A percentile compares a stretch with the other conserved stretches of the same genome.
Evolutionary conservation across 495 filamentous ascomycete genomes (phyloP).

Genomic region (Annulohypoxylon bovei): DNA sequence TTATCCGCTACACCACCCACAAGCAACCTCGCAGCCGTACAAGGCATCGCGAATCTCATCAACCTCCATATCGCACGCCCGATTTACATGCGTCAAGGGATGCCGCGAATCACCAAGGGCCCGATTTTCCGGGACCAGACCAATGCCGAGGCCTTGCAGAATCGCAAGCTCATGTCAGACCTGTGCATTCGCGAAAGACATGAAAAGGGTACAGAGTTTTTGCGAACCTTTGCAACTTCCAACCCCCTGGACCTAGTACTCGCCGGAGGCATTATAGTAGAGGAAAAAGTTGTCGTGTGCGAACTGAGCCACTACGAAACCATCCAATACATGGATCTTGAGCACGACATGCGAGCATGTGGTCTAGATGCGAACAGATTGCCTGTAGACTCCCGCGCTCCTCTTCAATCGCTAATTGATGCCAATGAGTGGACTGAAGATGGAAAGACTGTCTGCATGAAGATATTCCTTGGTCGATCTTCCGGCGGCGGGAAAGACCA

Average conservation of each 20-base stretch:
- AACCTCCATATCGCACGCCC: slow-evolving; percentile 58
- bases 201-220: slow-evolving; percentile 42
- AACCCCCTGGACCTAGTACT: slow-evolving; percentile 44
- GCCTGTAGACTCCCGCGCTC: not conserved
- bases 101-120: slow-evolving; percentile 48
- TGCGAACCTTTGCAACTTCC: slow-evolving; percentile 44
- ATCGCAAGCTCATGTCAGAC: slow-evolving; percentile 42
- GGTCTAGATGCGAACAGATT: slow-evolving; percentile 24
- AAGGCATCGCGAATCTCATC: slow-evolving; percentile 64
- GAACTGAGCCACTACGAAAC: slow-evolving; percentile 35
- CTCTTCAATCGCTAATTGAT: not conserved
- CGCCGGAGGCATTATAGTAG: slow-evolving; percentile 24
- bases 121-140: slow-evolving; percentile 38
- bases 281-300: slow-evolving; percentile 26
- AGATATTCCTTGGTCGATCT: slow-evolving; percentile 10
- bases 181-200: slow-evolving; percentile 47
- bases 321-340: slow-evolving; percentile 32
- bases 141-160: slow-evolving; percentile 47
- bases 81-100: slow-evolving; percentile 46
- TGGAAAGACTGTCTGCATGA: slow-evolving; percentile 8
- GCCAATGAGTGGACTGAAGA: slow-evolving; percentile 1
- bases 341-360: slow-evolving; percentile 37
- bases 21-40: slow-evolving; percentile 66
- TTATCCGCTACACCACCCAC: slow-evolving; percentile 73
- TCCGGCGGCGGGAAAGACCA: slow-evolving; percentile 7